Base-by-base conservation (phyloP, 2,329 filamentous ascomycete species). In the Aspergillus unguis region DNA sequence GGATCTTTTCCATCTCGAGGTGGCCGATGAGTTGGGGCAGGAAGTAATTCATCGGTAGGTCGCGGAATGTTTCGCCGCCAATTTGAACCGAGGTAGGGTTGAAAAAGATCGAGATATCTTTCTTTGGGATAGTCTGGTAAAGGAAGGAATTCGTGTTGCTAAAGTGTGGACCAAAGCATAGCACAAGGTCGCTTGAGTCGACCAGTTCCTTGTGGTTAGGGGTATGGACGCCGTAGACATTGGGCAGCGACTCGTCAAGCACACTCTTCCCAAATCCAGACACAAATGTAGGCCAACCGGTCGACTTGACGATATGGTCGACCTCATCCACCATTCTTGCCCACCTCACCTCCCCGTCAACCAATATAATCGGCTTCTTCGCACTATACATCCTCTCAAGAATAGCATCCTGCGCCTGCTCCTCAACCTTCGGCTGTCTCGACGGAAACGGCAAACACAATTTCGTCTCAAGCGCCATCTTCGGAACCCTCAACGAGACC, bases 31-130 rank as follows among this genome's bases (percentile, higher is more conserved):
- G 70, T 67, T 89, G 89, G 55, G 79, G 46, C 32, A 96, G 78
- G 17, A 95, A 87, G 45, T 87, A 85, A 54, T 85, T 85, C 85
- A 94, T 92, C 54, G 84, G 80, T 6, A 94, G 80, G 43, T 85
- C 84, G 0, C 88, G 87, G 67, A 92, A 95, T 60, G 88, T 84
- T 0, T 88, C 88, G 70, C 90, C 90, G 48, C 86, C 80, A 41
- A 95, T 87, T 48, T 83, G 82, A 62, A 87, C 85, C 59, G 84
- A 81, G 54, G 82, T 85, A 66, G 84, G 88, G 72, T 94, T 87
- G 64, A 96, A 85, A 61, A 92, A 87, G 63, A 96, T 90, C 2
- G 86, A 87, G 57, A 85, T 85, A 46, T 92, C 81, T 64, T 89
- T 84, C 1, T 85, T 87, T 33, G 90, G 86, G 56, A 85, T 81